phyloP scores from a whole-genome alignment of 257 asterid species.

The Nicotiana sylvestris region DNA sequence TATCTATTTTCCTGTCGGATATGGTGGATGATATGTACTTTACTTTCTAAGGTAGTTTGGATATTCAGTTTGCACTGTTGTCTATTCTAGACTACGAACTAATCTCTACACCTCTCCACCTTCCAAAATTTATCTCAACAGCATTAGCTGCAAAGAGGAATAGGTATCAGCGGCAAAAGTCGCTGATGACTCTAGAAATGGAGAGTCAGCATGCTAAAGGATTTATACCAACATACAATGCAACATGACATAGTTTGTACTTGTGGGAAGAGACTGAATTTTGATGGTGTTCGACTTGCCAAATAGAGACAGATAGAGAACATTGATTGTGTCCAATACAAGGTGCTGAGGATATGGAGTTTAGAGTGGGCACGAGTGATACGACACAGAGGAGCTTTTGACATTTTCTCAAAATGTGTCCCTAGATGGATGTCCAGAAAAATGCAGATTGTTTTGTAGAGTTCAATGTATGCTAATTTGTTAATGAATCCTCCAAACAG shows the following conservation, averaged over 20 bases:
- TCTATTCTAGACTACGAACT: background rate
- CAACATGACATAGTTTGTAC: constrained; percentile 34
- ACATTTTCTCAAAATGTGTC: constrained; percentile 13
- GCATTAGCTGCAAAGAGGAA: constrained; percentile 90
- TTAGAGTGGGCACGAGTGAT: constrained; percentile 10
- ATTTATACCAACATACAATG: constrained; percentile 64
- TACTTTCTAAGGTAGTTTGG: background rate
- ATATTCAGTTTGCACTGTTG: background rate
- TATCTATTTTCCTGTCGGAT: background rate
- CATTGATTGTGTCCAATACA: constrained; percentile 21
- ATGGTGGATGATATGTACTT: background rate
- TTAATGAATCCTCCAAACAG: constrained; percentile 1
- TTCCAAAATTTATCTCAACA: constrained; percentile 18
- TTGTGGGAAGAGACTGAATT: constrained; percentile 12
- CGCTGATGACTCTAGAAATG: constrained; percentile 86
- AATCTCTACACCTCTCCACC: background rate
- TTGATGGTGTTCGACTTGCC: constrained; percentile 19
- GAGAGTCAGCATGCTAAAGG: constrained; percentile 99
- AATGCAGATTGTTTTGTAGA: constrained; percentile 26
- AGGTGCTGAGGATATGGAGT: constrained; percentile 1
- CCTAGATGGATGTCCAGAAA: constrained; percentile 27
- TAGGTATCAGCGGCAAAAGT: constrained; percentile 79
- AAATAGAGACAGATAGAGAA: constrained; percentile 23
- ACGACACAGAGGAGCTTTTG: constrained; percentile 10
- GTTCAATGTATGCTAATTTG: constrained; percentile 22